Base-by-base conservation (phyloP, 768 basidiomycete species). In the Leccinum disarticulatum region DNA sequence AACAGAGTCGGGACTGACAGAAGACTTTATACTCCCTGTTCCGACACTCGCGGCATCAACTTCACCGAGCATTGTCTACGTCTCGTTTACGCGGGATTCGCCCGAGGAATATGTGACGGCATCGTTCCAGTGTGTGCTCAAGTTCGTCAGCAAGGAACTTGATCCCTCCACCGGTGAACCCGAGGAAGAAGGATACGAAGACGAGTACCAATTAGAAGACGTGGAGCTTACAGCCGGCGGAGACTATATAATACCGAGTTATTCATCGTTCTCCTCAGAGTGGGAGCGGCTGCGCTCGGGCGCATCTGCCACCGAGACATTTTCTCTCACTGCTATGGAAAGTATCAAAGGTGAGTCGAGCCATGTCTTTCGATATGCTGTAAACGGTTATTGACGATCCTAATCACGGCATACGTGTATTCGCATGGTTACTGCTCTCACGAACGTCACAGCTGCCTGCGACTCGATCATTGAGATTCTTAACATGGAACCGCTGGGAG, bases 171-270 rank as follows among this genome's bases (percentile, higher is more conserved):
- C 91, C 14, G 95, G 95, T 25, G 87, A 92, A 69, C 97, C 97
- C 9, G 97, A 99, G 75, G 93, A 91, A 64, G 95, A 97, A 56
- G 97, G 97, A n/a, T 99, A 98, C 74, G 92, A 95, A 70, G 97
- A 98, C 77, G 96, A 98, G 75, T 99, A 99, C 75, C 92, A 93
- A 74, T 79, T 98, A 47, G 97, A 99, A 74, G 97, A 98, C 61
- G 85, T 97, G 58, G 97, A 98, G 72, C 80, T 99, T 55, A 87
- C 89, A 60, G 95, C 93, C 11, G 91, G 89, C 31, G 88, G 89
- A 2, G 96, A 98, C 78, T 99, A 96, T 74, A 91, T 99, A 69
- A 79, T 95, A 43, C 96, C 97, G n/a, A 95, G 84, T 66, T 98
- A 98, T 68, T 87, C 86, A 11, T 91, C 91, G 25, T 98, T 98